Conservation (phyloP, 345 rosid genomes). For the Hypericum perforatum region DNA sequence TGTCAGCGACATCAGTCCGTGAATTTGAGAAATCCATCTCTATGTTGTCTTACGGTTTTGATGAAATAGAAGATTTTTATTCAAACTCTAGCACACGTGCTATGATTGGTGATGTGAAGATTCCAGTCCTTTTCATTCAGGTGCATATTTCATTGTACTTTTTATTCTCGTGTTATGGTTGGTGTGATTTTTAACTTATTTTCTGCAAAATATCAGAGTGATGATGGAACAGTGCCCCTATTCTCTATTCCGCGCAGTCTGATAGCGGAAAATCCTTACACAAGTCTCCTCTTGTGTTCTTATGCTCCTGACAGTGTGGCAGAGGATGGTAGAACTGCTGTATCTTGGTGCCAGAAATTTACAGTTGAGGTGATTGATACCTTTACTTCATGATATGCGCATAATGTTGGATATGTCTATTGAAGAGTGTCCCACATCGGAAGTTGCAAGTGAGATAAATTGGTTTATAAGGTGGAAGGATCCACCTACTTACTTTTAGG, state of each 20-base stretch:
- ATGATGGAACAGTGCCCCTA: slow-evolving; percentile 57
- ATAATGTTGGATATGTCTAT: too few species aligned
- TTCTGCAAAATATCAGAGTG: slow-evolving; percentile 47
- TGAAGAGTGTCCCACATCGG: too few species aligned
- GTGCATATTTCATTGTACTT: slow-evolving; percentile 27
- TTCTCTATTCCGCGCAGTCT: slow-evolving; percentile 62
- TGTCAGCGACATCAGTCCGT: slow-evolving; percentile 65
- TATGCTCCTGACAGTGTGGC: slow-evolving; percentile 28
- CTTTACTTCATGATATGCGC: slow-evolving; percentile 4
- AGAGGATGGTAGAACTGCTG: slow-evolving; percentile 29
- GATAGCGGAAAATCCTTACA: slow-evolving; percentile 90
- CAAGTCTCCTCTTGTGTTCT: slow-evolving; percentile 74
- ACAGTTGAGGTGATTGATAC: slow-evolving; percentile 54
- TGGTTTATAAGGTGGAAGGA: too few species aligned
- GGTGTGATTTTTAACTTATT: slow-evolving; percentile 14
- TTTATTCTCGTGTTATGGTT: too few species aligned
- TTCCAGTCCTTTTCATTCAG: slow-evolving; percentile 94
- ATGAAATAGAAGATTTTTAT: slow-evolving; percentile 69
- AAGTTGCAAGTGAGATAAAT: too few species aligned
- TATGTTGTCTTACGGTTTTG: slow-evolving; percentile 75
- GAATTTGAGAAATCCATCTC: slow-evolving; percentile 87
- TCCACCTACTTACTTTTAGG: too few species aligned
- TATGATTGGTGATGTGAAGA: slow-evolving; percentile 62
- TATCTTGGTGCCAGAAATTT: slow-evolving; percentile 74
- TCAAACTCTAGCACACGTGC: slow-evolving; percentile 56